Evolutionary conservation across 1,284 basidiomycete species (phyloP).

Genomic region (Stygiomarasmius scandens): DNA sequence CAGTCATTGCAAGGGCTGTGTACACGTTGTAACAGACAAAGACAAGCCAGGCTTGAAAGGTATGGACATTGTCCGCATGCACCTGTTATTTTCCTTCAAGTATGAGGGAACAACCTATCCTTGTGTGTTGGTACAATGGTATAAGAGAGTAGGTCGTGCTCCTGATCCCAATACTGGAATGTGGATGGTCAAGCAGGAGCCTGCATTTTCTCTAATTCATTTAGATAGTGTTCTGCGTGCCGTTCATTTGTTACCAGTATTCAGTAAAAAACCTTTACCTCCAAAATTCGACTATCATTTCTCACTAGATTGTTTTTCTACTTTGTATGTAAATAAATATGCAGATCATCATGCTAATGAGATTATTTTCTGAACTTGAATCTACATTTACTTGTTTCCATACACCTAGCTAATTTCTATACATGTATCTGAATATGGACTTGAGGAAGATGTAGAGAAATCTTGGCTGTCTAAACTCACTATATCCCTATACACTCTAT

Average conservation of each 20-base stretch:
- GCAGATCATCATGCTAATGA: constrained; percentile 22
- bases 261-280: constrained; percentile 13
- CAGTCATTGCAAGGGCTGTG: constrained; percentile 12
- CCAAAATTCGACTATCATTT: constrained; percentile 5
- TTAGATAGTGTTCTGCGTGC: constrained; percentile 4
- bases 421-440: background rate
- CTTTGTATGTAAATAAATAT: too few relatives aligned
- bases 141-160: background rate
- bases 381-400: too few relatives aligned
- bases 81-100: too few relatives aligned
- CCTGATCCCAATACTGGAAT: constrained; percentile 9
- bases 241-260: constrained; percentile 17
- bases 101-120: constrained; percentile 6
- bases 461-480: too few relatives aligned
- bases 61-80: constrained; percentile 12
- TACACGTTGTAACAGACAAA: constrained; percentile 1
- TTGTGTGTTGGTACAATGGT: constrained; percentile 20
- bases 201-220: constrained; percentile 5
- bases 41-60: constrained; percentile 8
- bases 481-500: too few relatives aligned
- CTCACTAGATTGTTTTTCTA: constrained; percentile 16
- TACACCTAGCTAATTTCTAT: background rate
- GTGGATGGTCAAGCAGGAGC: constrained; percentile 10
- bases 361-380: constrained; percentile 6
- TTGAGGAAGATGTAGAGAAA: too few relatives aligned